phyloP scores from a whole-genome alignment of 495 filamentous ascomycete genomes.

The Aspergillus affinis region DNA sequence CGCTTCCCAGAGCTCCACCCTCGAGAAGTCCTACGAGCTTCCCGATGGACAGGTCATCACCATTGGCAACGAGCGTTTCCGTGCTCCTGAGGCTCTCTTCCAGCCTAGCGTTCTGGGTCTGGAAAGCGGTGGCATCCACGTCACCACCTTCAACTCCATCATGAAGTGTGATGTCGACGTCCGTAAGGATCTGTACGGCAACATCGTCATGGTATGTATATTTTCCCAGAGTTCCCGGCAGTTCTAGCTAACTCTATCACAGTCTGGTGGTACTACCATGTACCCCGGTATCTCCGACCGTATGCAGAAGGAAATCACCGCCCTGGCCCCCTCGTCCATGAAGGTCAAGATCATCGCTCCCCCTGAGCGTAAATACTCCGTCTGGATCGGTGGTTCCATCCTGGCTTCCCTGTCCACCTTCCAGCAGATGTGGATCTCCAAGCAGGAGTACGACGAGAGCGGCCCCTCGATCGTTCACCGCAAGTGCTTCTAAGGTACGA shows the following conservation, averaged over 20 bases:
- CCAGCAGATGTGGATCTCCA: constrained; percentile 99
- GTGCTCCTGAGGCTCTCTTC: constrained; percentile 98
- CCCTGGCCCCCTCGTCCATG: constrained; percentile 95
- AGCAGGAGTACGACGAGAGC: constrained; percentile 99
- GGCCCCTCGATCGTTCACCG: constrained; percentile 99
- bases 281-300: constrained; percentile 99
- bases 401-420: constrained; percentile 98
- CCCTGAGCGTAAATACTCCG: constrained; percentile 80
- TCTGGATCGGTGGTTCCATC: constrained; percentile 99
- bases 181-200: constrained; percentile 98
- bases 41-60: constrained; percentile 99
- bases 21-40: constrained; percentile 99
- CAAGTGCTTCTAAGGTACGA: constrained; percentile 95
- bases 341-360: constrained; percentile 80
- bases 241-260: constrained; percentile 17
- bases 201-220: constrained; percentile 95
- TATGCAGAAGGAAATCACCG: constrained; percentile 99
- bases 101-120: constrained; percentile 97
- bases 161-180: constrained; percentile 99
- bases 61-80: constrained; percentile 99
- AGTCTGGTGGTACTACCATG: constrained; percentile 99
- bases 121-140: constrained; percentile 97
- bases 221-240: neutral
- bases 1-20: constrained; percentile 92
- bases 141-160: constrained; percentile 99